Percentiles rank a stretch among this genome's conserved stretches.
Evolutionary conservation across 23 red algal genomes (phyloP).

Genomic region (Gracilaria caudata): DNA sequence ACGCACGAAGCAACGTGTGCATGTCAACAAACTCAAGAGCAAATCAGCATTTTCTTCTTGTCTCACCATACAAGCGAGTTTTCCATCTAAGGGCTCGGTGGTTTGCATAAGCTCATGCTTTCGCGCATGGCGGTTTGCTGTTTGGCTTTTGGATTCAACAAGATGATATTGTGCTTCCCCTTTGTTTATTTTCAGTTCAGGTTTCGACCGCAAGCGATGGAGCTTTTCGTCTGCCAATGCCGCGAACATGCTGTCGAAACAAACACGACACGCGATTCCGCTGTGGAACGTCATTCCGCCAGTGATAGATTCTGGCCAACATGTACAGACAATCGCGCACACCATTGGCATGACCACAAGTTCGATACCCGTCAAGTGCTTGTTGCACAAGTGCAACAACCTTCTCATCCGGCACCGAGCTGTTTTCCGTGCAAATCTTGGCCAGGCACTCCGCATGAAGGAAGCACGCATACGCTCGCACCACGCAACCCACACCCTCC

Average conservation of each 20-base stretch:
- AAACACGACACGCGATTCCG: slow-evolving; percentile 25
- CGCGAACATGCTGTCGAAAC: slow-evolving; percentile 19
- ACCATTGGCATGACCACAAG: slow-evolving; percentile 17
- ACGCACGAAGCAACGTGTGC: too few relatives aligned
- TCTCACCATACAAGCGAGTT: too few relatives aligned
- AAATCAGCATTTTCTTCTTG: too few relatives aligned
- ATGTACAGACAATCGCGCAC: slow-evolving; percentile 40
- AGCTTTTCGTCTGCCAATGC: slow-evolving; percentile 18
- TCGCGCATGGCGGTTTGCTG: too few relatives aligned
- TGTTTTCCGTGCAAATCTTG: not conserved
- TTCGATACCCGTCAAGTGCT: slow-evolving; percentile 1
- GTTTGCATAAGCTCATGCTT: too few relatives aligned
- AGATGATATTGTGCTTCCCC: not conserved
- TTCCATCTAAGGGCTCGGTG: too few relatives aligned
- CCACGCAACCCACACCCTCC: slow-evolving; percentile 43
- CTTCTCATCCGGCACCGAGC: not conserved
- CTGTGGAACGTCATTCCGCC: slow-evolving; percentile 17
- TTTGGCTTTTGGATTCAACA: too few relatives aligned
- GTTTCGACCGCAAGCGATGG: slow-evolving; percentile 15
- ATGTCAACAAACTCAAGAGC: too few relatives aligned
- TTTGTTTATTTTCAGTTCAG: not conserved
- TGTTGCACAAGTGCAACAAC: slow-evolving; percentile 22
- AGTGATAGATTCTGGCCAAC: slow-evolving; percentile 58
- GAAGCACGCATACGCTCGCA: slow-evolving; percentile 17
- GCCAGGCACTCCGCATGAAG: slow-evolving; percentile 59